Conservation (phyloP, 202 grass and related monocot genomes). For the Panicum virgatum region DNA sequence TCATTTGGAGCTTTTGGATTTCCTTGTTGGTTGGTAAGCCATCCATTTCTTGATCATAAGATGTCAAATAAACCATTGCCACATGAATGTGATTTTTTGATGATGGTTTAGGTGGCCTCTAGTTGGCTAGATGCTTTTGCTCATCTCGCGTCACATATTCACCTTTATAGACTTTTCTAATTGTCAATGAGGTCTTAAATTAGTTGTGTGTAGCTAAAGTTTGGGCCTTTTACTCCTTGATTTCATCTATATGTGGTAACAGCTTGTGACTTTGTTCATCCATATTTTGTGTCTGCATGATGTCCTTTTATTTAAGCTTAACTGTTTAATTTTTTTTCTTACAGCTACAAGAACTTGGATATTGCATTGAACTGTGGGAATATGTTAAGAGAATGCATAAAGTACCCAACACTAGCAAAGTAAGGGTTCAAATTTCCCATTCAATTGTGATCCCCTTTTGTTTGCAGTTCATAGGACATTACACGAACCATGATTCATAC, state of each 20-base stretch:
- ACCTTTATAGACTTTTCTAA: constrained; percentile 20
- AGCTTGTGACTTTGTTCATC: neutral
- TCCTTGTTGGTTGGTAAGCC: constrained; percentile 94
- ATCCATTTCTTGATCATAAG: constrained; percentile 34
- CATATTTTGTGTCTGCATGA: neutral
- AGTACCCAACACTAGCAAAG: constrained; percentile 91
- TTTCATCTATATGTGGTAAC: neutral
- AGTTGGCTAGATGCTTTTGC: constrained; percentile 9
- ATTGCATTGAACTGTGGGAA: constrained; percentile 98
- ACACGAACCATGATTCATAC: too few relatives aligned
- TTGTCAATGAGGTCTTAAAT: constrained; percentile 7
- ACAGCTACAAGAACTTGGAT: constrained; percentile 98
- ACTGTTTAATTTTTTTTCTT: constrained; percentile 24
- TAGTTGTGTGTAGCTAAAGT: constrained; percentile 19
- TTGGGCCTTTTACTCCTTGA: neutral
- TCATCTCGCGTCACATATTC: constrained; percentile 3
- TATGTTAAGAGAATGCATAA: constrained; percentile 98
- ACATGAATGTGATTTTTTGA: neutral
- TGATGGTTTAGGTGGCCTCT: neutral
- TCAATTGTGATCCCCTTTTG: neutral
- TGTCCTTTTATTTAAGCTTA: constrained; percentile 29
- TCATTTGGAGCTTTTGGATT: constrained; percentile 93
- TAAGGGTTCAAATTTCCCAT: constrained; percentile 57
- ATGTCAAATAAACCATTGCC: constrained; percentile 2
- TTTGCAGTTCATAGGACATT: neutral